Evolutionary conservation across 306 rosid species (phyloP).

Genomic region (Fragaria iinumae): DNA sequence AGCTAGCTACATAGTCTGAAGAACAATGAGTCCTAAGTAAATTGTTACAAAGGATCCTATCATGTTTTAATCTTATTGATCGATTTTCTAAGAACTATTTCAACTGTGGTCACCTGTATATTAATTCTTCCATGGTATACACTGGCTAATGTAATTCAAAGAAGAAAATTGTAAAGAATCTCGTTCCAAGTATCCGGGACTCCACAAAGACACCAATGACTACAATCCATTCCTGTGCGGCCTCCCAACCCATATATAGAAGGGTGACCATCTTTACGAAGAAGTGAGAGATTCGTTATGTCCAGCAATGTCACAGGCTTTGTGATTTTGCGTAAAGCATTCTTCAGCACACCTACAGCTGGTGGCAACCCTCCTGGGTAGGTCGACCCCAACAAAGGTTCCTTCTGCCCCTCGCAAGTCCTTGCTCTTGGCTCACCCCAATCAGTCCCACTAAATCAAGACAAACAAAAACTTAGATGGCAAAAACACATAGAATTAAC

Average conservation of each 20-base stretch:
- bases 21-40: background rate
- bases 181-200: slow-evolving; percentile 97
- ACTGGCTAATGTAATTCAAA: slow-evolving; percentile 19
- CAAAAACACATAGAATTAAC: no score
- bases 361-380: slow-evolving; percentile 77
- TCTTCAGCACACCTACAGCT: slow-evolving; percentile 57
- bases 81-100: background rate
- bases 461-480: background rate
- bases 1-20: background rate
- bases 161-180: slow-evolving; percentile 64
- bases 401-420: slow-evolving; percentile 52
- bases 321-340: slow-evolving; percentile 45
- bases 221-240: slow-evolving; percentile 54
- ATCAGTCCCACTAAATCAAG: slow-evolving; percentile 49
- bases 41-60: background rate
- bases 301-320: slow-evolving; percentile 70
- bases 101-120: background rate
- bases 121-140: background rate
- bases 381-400: slow-evolving; percentile 56
- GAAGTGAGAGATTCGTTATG: slow-evolving; percentile 65
- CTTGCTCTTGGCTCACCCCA: slow-evolving; percentile 74
- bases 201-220: slow-evolving; percentile 95
- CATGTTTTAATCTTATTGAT: background rate
- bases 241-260: slow-evolving; percentile 68
- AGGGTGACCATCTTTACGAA: slow-evolving; percentile 90